Evolutionary conservation across 805 yeast species (phyloP), one percentile per base, ranked within the genome.

Genomic region (Wickerhamiella azymoides): DNA sequence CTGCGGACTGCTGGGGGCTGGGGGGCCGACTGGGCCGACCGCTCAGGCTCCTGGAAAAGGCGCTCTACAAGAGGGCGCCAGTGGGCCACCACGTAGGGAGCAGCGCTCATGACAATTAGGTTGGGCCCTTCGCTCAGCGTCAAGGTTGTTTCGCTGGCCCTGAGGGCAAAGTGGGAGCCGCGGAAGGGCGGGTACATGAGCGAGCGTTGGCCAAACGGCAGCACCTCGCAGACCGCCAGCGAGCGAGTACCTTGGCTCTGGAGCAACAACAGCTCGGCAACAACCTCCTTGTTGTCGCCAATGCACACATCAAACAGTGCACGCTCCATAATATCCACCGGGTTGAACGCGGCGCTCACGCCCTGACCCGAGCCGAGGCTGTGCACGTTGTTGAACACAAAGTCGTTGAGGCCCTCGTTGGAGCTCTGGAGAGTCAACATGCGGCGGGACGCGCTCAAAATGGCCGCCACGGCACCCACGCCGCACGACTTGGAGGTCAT

Each of bases 261-360:
- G 11, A 48, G 37, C 8, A 46, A 33, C 14, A 48, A 19, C n/a
- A 43, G 36, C 40, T 46, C 51, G 14, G 37, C 47, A 13, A 42
- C 37, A 10, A 32, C 24, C 13, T 45, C 40, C n/a, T 21, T 27
- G 14, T 25, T 33, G 27, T 39, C 46, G 10, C 26, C 39, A 17
- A 48, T 36, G 36, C 28, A 21, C 30, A 46, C 27, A 21, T 46
- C 46, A 28, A 48, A 48, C 9, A 42, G 21, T 5, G 46, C 49
- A 5, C 49, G 49, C 36, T 45, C 48, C 27, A 35, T 14, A 21
- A 50, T 46, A 19, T 42, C 43, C 18, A 40, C 36, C 1, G 52
- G 49, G 35, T 50, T 48, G 27, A 50, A 48, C 10, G 49, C 36
- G n/a, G 52, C 50, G 13, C 44, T 18, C 2, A 47, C 48, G 8